These are phyloP conservation scores for Xanthoparmelia taractica DNA, from an alignment of 495 filamentous ascomycete genomes.

Conservation along the genomic window DNA sequence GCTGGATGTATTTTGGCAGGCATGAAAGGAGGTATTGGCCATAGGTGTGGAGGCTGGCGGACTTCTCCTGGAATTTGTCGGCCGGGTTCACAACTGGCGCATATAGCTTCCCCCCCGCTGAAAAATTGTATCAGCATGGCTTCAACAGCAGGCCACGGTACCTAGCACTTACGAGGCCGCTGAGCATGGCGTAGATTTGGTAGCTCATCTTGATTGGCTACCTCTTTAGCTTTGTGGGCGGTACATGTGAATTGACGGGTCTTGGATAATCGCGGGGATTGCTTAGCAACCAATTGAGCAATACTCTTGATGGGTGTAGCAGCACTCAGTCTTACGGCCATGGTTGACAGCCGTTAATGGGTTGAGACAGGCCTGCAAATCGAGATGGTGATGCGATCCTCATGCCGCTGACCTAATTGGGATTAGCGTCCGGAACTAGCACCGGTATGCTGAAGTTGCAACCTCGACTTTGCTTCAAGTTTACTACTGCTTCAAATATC, in stretches of 20 bases:
- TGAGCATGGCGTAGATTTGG: conserved; percentile 62
- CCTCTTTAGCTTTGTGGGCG: conserved; percentile 27
- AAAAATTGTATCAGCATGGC: conserved; percentile 22
- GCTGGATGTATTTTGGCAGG: conserved; percentile 95
- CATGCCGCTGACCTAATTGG: neutral
- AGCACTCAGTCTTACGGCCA: conserved; percentile 10
- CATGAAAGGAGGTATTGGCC: conserved; percentile 95
- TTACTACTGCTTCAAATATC: neutral
- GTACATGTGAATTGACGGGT: conserved; percentile 26
- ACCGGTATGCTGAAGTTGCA: conserved; percentile 8
- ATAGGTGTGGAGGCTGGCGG: conserved; percentile 80
- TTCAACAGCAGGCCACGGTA: neutral
- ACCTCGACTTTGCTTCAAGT: conserved; percentile 1
- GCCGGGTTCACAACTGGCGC: conserved; percentile 81
- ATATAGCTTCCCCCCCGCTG: conserved; percentile 56
- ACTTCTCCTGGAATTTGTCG: conserved; percentile 82
- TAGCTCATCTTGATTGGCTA: conserved; percentile 31
- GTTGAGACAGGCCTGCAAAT: neutral
- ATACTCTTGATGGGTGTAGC: neutral
- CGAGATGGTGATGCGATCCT: conserved; percentile 9
- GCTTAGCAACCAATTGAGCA: neutral
- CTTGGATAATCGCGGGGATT: neutral
- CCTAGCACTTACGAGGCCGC: conserved; percentile 49
- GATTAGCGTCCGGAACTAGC: conserved; percentile 10
- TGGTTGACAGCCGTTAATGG: neutral